Base-by-base conservation (phyloP, 2,329 filamentous ascomycete genomes). In the Cladosporium sp. region DNA sequence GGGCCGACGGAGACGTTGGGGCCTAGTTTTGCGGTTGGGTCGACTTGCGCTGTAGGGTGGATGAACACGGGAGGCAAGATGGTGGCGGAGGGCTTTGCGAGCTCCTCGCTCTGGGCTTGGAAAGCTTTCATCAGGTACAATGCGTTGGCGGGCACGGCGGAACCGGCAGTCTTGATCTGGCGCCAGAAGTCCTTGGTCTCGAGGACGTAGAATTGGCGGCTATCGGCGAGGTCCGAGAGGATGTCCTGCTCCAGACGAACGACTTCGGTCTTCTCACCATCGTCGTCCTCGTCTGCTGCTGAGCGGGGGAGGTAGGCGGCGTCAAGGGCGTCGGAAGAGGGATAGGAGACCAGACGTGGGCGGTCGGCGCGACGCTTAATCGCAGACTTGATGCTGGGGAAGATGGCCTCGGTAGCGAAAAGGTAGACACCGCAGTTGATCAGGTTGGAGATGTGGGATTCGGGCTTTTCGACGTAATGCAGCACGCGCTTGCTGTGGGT, bases 141-240 rank as follows among this genome's bases (percentile, higher is more conserved):
- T 12, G 93, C 93, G 66, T 97, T 97, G 56, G 93, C 93, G 13
- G 93, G 93, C 22, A 99, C 90, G 43, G 93, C 93, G 5, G 92
- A 97, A 54, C 93, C 93, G 54, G 93, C 93, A 1, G 93, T 96
- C 82, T 99, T 99, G 81, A 99, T 97, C 78, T 99, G 93, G 63
- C 93, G 89, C 93, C 93, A 99, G 73, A 99, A 99, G 70, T 97
- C 93, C 76, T 95, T 95, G 59, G 92, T 97, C 77, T 99, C 93
- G 70, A 96, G 88, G 27, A 97, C 93, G 73, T 90, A 97, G 78
- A 99, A 99, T 71, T 93, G 89, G 74, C 95, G 93, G 80, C 83
- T 96, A 73, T 97, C 93, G 55, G 93, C 92, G 64, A 97, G 84
- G 65, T 97, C 92, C 45, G 90, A 87, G 53, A 99, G 80, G 47